phyloP scores from a whole-genome alignment of 805 yeast genomes.

The Candida coquimbonensis region DNA sequence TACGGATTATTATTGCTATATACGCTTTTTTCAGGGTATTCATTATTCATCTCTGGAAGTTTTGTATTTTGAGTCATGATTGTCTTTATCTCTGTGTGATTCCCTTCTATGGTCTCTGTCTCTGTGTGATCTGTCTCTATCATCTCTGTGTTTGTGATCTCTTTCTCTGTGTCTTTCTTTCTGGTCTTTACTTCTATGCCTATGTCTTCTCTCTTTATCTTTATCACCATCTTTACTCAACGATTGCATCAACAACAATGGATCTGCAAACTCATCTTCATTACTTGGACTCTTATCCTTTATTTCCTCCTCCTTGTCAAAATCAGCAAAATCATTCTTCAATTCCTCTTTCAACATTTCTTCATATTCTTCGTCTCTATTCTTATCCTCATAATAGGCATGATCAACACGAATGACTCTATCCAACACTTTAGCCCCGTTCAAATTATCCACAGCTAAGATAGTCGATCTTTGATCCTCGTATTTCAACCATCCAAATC shows the following conservation, averaged over 20 bases:
- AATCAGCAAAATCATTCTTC: slow-evolving; percentile 22
- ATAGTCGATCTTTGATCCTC: slow-evolving; percentile 76
- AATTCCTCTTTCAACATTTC: slow-evolving; percentile 28
- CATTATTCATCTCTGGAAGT: neutral
- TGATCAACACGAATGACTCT: slow-evolving; percentile 61
- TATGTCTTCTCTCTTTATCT: neutral
- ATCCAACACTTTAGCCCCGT: slow-evolving; percentile 55
- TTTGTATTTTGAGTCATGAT: neutral
- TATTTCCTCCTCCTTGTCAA: slow-evolving; percentile 5
- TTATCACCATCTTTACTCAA: neutral
- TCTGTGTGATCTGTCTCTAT: neutral
- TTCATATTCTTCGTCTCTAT: slow-evolving; percentile 44
- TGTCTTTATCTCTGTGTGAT: neutral
- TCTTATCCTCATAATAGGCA: slow-evolving; percentile 49
- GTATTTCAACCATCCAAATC: slow-evolving; percentile 78
- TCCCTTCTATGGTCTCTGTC: neutral
- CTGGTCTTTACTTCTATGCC: slow-evolving; percentile 1
- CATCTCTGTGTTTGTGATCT: neutral
- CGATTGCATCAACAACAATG: slow-evolving; percentile 15
- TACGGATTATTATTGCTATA: too few relatives aligned
- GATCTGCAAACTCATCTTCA: slow-evolving; percentile 22
- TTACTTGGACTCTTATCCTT: neutral
- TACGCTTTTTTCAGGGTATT: too few relatives aligned
- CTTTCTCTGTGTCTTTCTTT: neutral
- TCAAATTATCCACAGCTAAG: slow-evolving; percentile 83